These are phyloP conservation scores for Brassica napus DNA, from an alignment of 345 rosid genomes.

Conservation along the genomic window Da-Ae NC_063436.1:10468501-10469000, in stretches of 20 bases:
- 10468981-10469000: too few relatives aligned
- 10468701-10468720: constrained; percentile 97
- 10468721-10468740: constrained; percentile 87
- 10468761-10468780: constrained; percentile 60
- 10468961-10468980: too few relatives aligned
- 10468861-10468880: not conserved
- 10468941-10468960: too few relatives aligned
- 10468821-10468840: constrained; percentile 13
- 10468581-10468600: not conserved
- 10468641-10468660: constrained; percentile 63
- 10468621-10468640: constrained; percentile 60
- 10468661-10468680: constrained; percentile 78
- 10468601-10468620: not conserved
- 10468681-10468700: constrained; percentile 95
- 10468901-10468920: too few relatives aligned
- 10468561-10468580: constrained; percentile 59
- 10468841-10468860: constrained; percentile 17
- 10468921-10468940: too few relatives aligned
- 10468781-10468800: constrained; percentile 72
- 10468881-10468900: not conserved
- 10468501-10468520: constrained; percentile 81
- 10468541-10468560: constrained; percentile 86
- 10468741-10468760: constrained; percentile 72
- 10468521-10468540: constrained; percentile 97
- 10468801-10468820: not conserved